Conservation (phyloP, 805 yeast genomes). For the Ogataea pignaliae region DNA sequence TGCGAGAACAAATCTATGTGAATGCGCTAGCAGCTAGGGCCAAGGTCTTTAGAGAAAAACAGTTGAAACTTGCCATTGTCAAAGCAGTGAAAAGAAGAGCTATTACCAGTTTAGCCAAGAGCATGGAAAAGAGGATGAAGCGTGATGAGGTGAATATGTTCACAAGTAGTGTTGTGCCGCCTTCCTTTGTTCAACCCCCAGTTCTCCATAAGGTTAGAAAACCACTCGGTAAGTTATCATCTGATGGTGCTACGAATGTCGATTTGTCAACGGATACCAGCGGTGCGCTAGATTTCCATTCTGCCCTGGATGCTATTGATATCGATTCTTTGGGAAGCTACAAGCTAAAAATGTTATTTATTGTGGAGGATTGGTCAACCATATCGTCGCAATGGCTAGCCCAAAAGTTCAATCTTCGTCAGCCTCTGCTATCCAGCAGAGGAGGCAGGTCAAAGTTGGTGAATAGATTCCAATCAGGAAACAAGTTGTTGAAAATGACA, state of each 20-base stretch:
- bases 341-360: conserved; percentile 32
- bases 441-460: background rate
- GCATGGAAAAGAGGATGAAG: conserved; percentile 33
- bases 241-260: background rate
- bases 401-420: conserved; percentile 37
- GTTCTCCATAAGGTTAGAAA: conserved; percentile 42
- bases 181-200: conserved; percentile 16
- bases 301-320: background rate
- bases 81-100: conserved; percentile 30
- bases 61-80: conserved; percentile 31
- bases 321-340: conserved; percentile 5
- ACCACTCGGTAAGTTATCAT: conserved; percentile 22
- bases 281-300: background rate
- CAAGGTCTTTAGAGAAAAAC: conserved; percentile 29
- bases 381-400: conserved; percentile 46
- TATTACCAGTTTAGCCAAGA: conserved; percentile 14
- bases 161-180: conserved; percentile 24
- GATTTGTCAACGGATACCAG: background rate
- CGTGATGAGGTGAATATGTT: conserved; percentile 33
- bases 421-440: conserved; percentile 19
- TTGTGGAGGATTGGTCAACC: conserved; percentile 45
- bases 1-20: conserved; percentile 51
- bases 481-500: conserved; percentile 28
- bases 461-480: background rate
- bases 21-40: conserved; percentile 43